A percentile compares a stretch with the other conserved stretches of the same genome.
Conservation (phyloP, 2,329 filamentous ascomycete genomes). For the Fusarium foetens region DNA sequence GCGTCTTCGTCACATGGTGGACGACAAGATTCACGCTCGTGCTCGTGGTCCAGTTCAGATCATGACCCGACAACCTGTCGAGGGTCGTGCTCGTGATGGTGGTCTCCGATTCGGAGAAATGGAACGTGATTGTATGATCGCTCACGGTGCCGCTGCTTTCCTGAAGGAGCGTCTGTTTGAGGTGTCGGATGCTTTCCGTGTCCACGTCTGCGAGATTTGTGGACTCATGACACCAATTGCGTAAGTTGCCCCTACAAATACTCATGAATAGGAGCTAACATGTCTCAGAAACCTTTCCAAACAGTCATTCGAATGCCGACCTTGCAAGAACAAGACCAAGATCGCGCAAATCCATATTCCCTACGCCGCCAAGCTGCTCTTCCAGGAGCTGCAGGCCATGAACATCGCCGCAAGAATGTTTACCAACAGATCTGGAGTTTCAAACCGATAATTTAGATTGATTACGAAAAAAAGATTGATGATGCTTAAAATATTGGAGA, state of each 20-base stretch:
- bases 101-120: slow-evolving; percentile 99
- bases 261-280: slow-evolving; percentile 47
- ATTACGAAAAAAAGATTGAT: slow-evolving; percentile 17
- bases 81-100: slow-evolving; percentile 97
- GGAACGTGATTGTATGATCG: slow-evolving; percentile 99
- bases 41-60: slow-evolving; percentile 97
- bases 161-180: slow-evolving; percentile 97
- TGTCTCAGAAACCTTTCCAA: slow-evolving; percentile 83
- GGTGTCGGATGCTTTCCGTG: slow-evolving; percentile 96
- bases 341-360: slow-evolving; percentile 98
- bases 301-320: slow-evolving; percentile 94
- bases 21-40: slow-evolving; percentile 99
- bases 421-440: slow-evolving; percentile 82
- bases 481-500: slow-evolving; percentile 19
- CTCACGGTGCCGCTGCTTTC: slow-evolving; percentile 97
- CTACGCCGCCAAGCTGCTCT: slow-evolving; percentile 96
- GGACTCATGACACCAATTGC: slow-evolving; percentile 99
- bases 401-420: slow-evolving; percentile 99
- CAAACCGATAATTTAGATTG: slow-evolving; percentile 66
- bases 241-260: slow-evolving; percentile 68
- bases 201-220: slow-evolving; percentile 98
- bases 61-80: slow-evolving; percentile 94
- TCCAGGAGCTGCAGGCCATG: slow-evolving; percentile 98
- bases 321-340: slow-evolving; percentile 99
- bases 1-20: slow-evolving; percentile 98